These are phyloP conservation scores for Pezicula rhizophila DNA, from an alignment of 2,329 filamentous ascomycete species.

Conservation along the genomic window DNA sequence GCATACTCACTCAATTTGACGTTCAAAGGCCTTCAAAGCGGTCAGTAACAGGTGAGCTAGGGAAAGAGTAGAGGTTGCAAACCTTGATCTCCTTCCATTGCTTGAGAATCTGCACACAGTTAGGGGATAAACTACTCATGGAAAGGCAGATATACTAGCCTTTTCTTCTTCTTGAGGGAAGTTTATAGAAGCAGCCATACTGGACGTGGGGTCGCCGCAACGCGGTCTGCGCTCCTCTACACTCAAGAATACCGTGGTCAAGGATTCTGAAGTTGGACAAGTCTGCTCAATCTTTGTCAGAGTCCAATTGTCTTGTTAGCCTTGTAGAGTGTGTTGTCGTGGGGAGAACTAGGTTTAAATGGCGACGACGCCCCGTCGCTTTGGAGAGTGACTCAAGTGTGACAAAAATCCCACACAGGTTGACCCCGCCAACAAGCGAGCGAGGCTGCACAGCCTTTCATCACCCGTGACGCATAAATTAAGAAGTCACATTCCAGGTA, in stretches of 20 bases:
- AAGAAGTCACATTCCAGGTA: too few species aligned
- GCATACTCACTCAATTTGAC: not conserved
- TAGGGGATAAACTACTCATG: too few species aligned
- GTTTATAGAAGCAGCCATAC: conserved; percentile 68
- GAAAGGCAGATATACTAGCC: conserved; percentile 18
- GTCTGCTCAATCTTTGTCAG: not conserved
- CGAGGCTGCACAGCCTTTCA: too few species aligned
- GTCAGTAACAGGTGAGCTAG: not conserved
- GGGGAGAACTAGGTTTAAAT: too few species aligned
- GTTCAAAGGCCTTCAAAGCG: conserved; percentile 34
- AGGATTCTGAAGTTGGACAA: not conserved
- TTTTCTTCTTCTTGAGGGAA: conserved; percentile 89
- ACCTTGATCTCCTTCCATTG: conserved; percentile 90
- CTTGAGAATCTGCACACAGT: conserved; percentile 48
- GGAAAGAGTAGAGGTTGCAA: conserved; percentile 30
- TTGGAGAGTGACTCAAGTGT: too few species aligned
- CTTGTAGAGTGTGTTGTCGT: too few species aligned
- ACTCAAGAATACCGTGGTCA: too few species aligned
- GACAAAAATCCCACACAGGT: too few species aligned
- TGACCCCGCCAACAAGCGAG: too few species aligned
- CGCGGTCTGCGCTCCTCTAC: not conserved
- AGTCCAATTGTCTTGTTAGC: not conserved
- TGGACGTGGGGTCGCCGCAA: conserved; percentile 7
- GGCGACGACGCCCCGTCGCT: too few species aligned
- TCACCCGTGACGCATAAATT: too few species aligned